Percentiles rank a stretch among this genome's conserved stretches.
These are phyloP conservation scores for Trebouxia sp. DNA, from an alignment of 139 green algal species.

Conservation along the genomic window DNA sequence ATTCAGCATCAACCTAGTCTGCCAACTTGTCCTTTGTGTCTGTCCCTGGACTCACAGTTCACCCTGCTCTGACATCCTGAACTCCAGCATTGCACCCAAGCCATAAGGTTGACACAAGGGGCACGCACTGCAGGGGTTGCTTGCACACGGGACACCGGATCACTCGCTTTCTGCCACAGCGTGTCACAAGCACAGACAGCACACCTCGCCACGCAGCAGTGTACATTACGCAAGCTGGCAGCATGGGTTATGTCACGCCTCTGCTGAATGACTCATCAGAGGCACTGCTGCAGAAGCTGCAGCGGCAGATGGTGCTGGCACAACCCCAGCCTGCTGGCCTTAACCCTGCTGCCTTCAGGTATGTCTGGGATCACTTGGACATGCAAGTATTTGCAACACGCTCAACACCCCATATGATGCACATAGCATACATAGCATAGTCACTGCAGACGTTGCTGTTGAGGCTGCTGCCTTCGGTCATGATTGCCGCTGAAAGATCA, in stretches of 20 bases:
- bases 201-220: not conserved
- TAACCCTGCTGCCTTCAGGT: conserved; percentile 76
- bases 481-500: not conserved
- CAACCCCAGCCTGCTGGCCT: conserved; percentile 66
- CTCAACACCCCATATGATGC: not conserved
- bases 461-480: not conserved
- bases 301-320: conserved; percentile 48
- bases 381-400: not conserved
- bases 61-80: not conserved
- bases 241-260: not conserved
- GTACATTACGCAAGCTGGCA: conserved; percentile 3
- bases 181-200: not conserved
- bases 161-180: conserved; percentile 26
- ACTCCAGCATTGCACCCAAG: not conserved
- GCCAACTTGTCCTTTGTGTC: not conserved
- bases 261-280: conserved; percentile 32
- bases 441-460: too few species aligned
- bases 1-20: too few species aligned
- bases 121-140: conserved; percentile 31
- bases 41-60: not conserved
- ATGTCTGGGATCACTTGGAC: not conserved
- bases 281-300: conserved; percentile 44
- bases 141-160: conserved; percentile 45
- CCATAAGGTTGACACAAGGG: not conserved
- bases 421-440: too few species aligned